Conservation (phyloP, 257 asterid species). For the Striga asiatica region DNA sequence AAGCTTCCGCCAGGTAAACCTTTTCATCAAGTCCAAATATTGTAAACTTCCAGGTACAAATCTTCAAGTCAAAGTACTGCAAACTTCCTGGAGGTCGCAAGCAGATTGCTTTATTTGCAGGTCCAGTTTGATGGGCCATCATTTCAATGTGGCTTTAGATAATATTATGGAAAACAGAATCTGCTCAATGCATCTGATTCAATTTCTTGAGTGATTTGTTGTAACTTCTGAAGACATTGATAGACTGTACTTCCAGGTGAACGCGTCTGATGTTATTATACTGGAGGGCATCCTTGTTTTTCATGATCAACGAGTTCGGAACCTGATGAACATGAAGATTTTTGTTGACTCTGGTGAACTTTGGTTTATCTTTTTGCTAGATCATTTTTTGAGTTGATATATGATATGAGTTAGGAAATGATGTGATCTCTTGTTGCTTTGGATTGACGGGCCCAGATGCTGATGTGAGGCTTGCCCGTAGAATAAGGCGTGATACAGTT, state of each 20-base stretch:
- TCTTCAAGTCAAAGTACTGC: too few species aligned
- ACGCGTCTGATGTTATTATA: conserved; percentile 95
- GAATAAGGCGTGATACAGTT: conserved; percentile 91
- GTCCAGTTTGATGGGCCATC: too few species aligned
- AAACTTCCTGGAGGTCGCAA: too few species aligned
- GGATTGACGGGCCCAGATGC: conserved; percentile 72
- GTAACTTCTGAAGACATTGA: conserved; percentile 7
- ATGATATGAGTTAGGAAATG: neutral
- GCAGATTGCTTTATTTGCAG: too few species aligned
- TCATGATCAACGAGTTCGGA: conserved; percentile 84
- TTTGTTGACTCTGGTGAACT: conserved; percentile 98
- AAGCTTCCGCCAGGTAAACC: too few species aligned
- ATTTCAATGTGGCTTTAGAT: too few species aligned
- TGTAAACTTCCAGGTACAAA: too few species aligned
- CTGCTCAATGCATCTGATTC: neutral
- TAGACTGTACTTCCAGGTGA: conserved; percentile 90
- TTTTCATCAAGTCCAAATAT: too few species aligned
- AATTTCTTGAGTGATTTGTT: neutral
- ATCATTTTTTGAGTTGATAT: neutral
- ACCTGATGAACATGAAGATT: conserved; percentile 89
- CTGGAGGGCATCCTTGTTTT: conserved; percentile 96
- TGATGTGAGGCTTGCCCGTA: conserved; percentile 95
- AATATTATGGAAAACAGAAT: too few species aligned
- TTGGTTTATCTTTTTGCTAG: conserved; percentile 18
- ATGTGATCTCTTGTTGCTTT: conserved; percentile 8